These are phyloP conservation scores for Pleurotus tuber-regium DNA, from an alignment of 768 basidiomycete genomes.

Conservation along the genomic window DNA sequence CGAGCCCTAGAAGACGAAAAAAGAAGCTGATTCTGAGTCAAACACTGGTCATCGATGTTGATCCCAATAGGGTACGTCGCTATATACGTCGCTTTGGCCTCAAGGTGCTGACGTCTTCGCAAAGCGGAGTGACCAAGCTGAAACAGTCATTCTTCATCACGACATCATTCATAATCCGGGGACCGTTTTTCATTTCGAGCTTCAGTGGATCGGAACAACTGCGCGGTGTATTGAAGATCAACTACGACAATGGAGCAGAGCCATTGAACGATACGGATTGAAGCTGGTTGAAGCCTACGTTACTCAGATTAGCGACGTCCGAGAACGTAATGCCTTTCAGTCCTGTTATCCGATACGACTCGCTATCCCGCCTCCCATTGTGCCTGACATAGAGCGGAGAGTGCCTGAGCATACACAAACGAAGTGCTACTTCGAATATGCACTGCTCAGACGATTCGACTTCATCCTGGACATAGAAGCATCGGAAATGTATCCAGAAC, in stretches of 20 bases:
- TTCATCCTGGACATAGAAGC: slow-evolving; percentile 88
- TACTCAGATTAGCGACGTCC: slow-evolving; percentile 85
- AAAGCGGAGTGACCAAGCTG: slow-evolving; percentile 86
- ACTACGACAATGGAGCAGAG: slow-evolving; percentile 75
- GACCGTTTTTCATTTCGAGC: slow-evolving; percentile 96
- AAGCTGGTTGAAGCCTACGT: slow-evolving; percentile 94
- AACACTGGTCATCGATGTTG: slow-evolving; percentile 88
- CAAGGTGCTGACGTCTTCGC: too few species aligned
- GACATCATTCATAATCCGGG: slow-evolving; percentile 93
- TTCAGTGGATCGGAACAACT: slow-evolving; percentile 96
- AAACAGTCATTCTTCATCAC: slow-evolving; percentile 85
- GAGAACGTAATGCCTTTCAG: slow-evolving; percentile 85
- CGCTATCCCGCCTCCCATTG: slow-evolving; percentile 69
- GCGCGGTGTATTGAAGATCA: slow-evolving; percentile 90
- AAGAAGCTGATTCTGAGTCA: slow-evolving; percentile 78
- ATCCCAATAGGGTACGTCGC: slow-evolving; percentile 62
- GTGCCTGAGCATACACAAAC: slow-evolving; percentile 67
- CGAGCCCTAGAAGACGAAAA: slow-evolving; percentile 44
- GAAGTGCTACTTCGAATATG: slow-evolving; percentile 77
- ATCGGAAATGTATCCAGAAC: slow-evolving; percentile 68
- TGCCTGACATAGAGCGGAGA: slow-evolving; percentile 64
- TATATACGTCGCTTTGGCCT: too few species aligned
- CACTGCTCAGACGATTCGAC: slow-evolving; percentile 69
- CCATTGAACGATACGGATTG: slow-evolving; percentile 86
- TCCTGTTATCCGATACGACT: slow-evolving; percentile 83